Evolutionary conservation across 768 basidiomycete species (phyloP), one percentile per base, ranked within the genome.

Genomic region (Leccinum arenicola): DNA sequence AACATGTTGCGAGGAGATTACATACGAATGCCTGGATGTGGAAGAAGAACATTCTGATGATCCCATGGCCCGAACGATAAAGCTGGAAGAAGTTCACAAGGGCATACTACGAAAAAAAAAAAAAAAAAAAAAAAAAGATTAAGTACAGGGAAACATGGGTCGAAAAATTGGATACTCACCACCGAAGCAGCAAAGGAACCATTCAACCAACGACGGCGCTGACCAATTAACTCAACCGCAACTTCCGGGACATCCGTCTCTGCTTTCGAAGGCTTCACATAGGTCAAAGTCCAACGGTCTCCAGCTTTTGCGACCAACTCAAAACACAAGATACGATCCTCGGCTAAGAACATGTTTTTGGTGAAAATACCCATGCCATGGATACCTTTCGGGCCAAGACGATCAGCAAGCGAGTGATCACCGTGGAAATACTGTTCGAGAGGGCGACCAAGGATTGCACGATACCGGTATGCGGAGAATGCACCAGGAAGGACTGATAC

Each of bases 311-410:
- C 94, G 21, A 95, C 95, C 55, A 98, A 80, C 72, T 98, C 95
- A 75, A 98, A 98, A 75, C 95, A 98, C 27, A 98, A 82, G 64
- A 98, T 98, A 79, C 95, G 92, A 79, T 96, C 94, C 76, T 95
- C 94, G 57, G 93, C 93, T 69, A 91, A 75, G 77, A 86, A 86
- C 86, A 88, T 89, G 74, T 95, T 96, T 77, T 95, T 96, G 36
- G 92, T 94, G 79, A 97, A 96, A 67, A 97, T 95, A 73, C 89
- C 88, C 95, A 97, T 97, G 49, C 94, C 95, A 62, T 96, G 86
- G 56, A 95, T 93, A 75, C 95, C 96, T 76, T 97, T 95, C 25
- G 85, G 78, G 11, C 96, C 96, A 49, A 97, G 85, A 55, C 95
- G 88, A 63, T 93, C 93, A 17, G 95, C 94, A 67, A 97, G 78